Base-by-base conservation (phyloP, 257 asterid species). In the Fraxinus pennsylvanica region DNA sequence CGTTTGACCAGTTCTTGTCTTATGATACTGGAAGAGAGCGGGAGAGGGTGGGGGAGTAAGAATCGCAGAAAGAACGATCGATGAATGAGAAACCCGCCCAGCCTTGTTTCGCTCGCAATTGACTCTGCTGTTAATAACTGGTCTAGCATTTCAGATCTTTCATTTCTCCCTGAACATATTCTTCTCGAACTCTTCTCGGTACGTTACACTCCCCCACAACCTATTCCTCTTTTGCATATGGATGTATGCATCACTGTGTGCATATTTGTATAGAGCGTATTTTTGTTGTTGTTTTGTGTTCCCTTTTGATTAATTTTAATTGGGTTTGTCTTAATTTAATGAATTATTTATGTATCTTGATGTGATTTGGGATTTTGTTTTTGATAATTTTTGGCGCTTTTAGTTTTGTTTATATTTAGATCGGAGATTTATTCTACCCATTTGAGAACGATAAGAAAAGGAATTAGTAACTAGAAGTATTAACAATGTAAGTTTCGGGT, bases 101-200 rank as follows among this genome's bases (percentile, higher is more conserved):
- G 96, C 70, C 92, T 94, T 76, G 87, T 92, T 86, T 92, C 97
- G 76, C 93, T 94, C 17, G 78, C 97, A 76, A 87, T 91, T 84
- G 93, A 92, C 93, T 78, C 93, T 22, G 92, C 96, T 30, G 86
- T 92, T 50, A 70, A 75, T 57, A 87, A 94, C 43, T 81, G 91
- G 81, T 81, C 93, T 30, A 71, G 65, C 75, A 83, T 89, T 57
- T 88, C 92, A 71, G 97, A 94, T 90, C 92, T 94, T 79, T 93
- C 97, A 65, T 94, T 88, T 74, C 78, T 94, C 74, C 98, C 97
- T 5, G 97, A 90, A 5, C 97, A 94, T 88, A 80, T 94, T 79
- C 96, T 94, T 61, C 82, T 85, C 14, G 97, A 94, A 36, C 96
- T 94, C 73, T 89, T 93, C 74, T 33, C 78, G 90, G 97, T 92